Evolutionary conservation across 495 filamentous ascomycete genomes (phyloP).

Genomic region (Aspergillus ellipticus): DNA sequence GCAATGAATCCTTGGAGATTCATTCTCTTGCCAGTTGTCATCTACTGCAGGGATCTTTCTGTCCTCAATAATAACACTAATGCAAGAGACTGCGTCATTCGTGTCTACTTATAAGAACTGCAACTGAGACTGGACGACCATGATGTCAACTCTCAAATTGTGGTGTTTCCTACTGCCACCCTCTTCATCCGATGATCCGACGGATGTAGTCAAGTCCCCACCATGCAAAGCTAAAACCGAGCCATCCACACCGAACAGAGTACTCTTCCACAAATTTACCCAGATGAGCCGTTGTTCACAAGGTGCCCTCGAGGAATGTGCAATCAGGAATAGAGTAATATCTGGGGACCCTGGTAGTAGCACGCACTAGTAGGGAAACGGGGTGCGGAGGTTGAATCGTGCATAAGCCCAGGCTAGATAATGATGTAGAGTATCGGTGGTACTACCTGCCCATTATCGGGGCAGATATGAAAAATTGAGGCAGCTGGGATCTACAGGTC

Average conservation of each 20-base stretch:
- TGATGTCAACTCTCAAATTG: not conserved
- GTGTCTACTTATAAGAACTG: not conserved
- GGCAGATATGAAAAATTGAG: too few relatives aligned
- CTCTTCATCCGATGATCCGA: constrained; percentile 1
- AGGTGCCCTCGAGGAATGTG: too few relatives aligned
- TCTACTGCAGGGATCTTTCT: too few relatives aligned
- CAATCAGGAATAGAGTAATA: too few relatives aligned
- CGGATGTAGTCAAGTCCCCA: not conserved
- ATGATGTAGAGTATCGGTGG: too few relatives aligned
- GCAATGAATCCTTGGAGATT: too few relatives aligned
- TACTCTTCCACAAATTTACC: not conserved
- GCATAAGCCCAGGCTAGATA: too few relatives aligned
- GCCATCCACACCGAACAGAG: not conserved
- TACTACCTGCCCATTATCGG: too few relatives aligned
- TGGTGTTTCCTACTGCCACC: constrained; percentile 3
- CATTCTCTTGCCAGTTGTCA: too few relatives aligned
- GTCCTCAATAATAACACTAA: not conserved
- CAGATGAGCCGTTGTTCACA: too few relatives aligned
- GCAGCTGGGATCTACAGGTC: not conserved
- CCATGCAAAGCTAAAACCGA: constrained; percentile 1
- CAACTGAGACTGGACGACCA: not conserved
- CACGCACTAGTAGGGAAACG: too few relatives aligned
- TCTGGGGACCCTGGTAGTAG: not conserved
- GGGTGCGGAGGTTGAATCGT: too few relatives aligned
- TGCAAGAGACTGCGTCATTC: not conserved